Evolutionary conservation across 1,284 basidiomycete species (phyloP), one percentile per base, ranked within the genome.

Genomic region (Pascua sp.): DNA sequence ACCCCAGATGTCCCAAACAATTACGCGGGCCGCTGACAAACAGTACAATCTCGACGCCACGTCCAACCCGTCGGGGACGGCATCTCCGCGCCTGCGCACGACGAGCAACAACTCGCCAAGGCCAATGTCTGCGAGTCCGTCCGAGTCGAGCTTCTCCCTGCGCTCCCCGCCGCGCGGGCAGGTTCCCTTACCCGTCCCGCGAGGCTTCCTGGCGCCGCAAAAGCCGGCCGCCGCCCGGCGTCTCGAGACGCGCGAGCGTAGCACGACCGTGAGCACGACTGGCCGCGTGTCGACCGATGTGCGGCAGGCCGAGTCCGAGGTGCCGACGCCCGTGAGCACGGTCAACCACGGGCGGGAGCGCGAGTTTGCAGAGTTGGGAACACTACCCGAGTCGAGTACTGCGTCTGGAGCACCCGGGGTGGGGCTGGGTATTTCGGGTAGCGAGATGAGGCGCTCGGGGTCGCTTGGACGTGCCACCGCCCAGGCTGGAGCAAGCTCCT

Each of bases 161-260:
- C 62, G 59, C 8, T 71, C 70, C 2, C 68, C 71, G 8, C 47
- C 61, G 8, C 64, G 71, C 1, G 53, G 47, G 10, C 32, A 63
- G 9, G 62, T 61, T 1, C 69, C 73, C 0, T 60, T 75, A n/a
- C 73, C 73, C 2, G 69, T 62, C 0, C 69, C 72, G 15, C 62
- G 65, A 18, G 72, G 66, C 0, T 75, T 75, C 47, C 53, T 73
- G 2, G 65, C 65, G 8, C 73, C 73, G 2, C 72, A 72, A 43
- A 75, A 75, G 57, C 70, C 73, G 0, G 66, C 64, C 12, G 67
- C 70, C 0, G 73, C 72, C 0, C 56, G 70, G 8, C 49, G 67
- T 37, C 57, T 69, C 2, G 73, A 72, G 51, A 58, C 66, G 52
- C 64, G 60, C 39, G 66, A 68, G 45, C 53, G 64, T 9, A 56